A percentile compares a stretch with the other conserved stretches of the same genome.
Conservation (phyloP, 176 grass and related monocot species). For the Pharus latifolius region DNA sequence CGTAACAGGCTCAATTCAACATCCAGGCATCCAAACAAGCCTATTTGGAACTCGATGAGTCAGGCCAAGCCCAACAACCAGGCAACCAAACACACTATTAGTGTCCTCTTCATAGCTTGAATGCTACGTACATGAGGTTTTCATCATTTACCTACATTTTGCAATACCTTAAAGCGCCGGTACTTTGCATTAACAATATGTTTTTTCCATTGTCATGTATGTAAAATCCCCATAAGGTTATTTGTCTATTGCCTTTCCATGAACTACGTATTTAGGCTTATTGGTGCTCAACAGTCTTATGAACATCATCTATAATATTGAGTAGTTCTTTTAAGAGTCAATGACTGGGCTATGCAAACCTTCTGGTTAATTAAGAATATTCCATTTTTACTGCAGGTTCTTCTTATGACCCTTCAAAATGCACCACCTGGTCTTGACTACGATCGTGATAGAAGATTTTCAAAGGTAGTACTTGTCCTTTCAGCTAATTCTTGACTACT, state of each 20-base stretch:
- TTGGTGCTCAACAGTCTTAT: neutral
- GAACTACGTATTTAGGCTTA: neutral
- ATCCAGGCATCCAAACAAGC: no score
- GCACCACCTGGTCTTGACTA: conserved; percentile 79
- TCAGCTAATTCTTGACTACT: conserved; percentile 1
- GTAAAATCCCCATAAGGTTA: neutral
- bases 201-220: neutral
- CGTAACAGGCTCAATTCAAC: no score
- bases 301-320: neutral
- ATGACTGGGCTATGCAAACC: neutral
- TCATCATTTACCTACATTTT: neutral
- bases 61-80: no score
- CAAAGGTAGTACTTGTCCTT: conserved; percentile 66
- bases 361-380: neutral
- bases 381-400: conserved; percentile 35
- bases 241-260: neutral
- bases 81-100: no score
- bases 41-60: no score
- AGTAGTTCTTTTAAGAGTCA: neutral
- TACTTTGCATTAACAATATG: neutral
- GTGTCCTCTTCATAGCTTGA: neutral
- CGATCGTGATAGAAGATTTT: conserved; percentile 73
- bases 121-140: neutral
- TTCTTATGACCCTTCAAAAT: conserved; percentile 80
- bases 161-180: neutral